These are phyloP conservation scores for Mortierella sp. DNA, from an alignment of 371 early-diverging fungal genomes.

Conservation along the genomic window DNA sequence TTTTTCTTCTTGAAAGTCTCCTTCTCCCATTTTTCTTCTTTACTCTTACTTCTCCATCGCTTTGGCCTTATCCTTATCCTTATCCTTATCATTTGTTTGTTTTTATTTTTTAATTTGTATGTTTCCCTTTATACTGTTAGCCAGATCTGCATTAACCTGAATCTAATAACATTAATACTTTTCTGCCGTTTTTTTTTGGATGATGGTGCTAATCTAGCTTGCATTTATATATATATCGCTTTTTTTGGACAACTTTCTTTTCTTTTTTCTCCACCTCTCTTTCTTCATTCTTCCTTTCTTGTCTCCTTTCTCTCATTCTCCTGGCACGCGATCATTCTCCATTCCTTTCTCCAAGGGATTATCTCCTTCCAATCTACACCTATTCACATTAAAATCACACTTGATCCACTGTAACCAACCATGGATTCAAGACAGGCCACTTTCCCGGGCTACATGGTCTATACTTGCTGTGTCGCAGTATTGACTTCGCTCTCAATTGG, in stretches of 20 bases:
- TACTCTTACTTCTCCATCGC: not conserved
- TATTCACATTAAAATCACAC: not conserved
- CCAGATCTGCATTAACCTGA: no score
- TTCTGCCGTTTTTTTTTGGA: no score
- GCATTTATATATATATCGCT: no score
- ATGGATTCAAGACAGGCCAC: conserved; percentile 60
- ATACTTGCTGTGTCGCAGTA: conserved; percentile 57
- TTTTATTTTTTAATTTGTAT: not conserved
- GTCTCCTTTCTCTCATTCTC: no score
- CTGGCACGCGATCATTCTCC: no score
- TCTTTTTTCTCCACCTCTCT: no score
- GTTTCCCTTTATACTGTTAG: no score
- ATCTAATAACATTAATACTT: no score
- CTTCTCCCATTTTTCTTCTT: not conserved
- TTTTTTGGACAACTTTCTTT: no score
- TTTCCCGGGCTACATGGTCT: conserved; percentile 59
- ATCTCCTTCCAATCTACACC: not conserved
- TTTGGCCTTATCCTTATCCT: not conserved
- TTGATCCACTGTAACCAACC: not conserved
- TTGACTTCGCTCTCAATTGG: conserved; percentile 62
- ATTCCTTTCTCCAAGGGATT: not conserved
- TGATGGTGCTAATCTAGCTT: no score
- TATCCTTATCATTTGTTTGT: not conserved
- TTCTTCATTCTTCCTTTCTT: not conserved
- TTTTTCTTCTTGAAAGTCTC: no score